phyloP scores from a whole-genome alignment of 2,329 filamentous ascomycete genomes.

The Diaporthe sp. region DNA sequence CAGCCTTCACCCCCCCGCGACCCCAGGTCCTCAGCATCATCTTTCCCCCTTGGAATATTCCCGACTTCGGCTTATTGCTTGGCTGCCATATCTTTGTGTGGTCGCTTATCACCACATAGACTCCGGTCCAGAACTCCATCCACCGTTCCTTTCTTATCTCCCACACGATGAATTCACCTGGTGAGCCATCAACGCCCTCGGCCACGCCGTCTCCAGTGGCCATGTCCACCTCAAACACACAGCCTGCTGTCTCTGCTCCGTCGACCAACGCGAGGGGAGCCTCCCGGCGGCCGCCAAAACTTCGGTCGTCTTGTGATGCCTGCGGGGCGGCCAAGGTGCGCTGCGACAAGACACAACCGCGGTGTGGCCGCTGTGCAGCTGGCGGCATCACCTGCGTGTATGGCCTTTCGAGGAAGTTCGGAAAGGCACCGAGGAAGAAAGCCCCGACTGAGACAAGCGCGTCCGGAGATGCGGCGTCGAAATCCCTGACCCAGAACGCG shows the following conservation, averaged over 20 bases:
- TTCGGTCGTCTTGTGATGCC: slow-evolving; percentile 42
- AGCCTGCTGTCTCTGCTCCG: slow-evolving; percentile 14
- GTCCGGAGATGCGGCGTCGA: slow-evolving; percentile 24
- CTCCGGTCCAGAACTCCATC: not conserved
- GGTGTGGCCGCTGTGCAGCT: slow-evolving; percentile 40
- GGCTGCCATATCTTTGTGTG: not conserved
- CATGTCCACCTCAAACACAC: slow-evolving; percentile 33
- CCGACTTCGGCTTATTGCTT: not conserved
- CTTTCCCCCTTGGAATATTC: not conserved
- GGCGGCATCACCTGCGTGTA: slow-evolving; percentile 41
- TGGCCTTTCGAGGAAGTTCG: slow-evolving; percentile 41
- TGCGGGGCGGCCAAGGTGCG: slow-evolving; percentile 42
- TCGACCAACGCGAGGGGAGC: slow-evolving; percentile 38
- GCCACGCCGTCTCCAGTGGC: slow-evolving; percentile 27
- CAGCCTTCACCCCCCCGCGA: slow-evolving; percentile 25
- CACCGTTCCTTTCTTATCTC: not conserved
- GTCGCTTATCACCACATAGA: not conserved
- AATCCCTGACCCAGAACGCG: slow-evolving; percentile 36
- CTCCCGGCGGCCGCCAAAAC: slow-evolving; percentile 39
- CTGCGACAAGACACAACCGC: slow-evolving; percentile 41
- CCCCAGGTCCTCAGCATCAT: slow-evolving; percentile 28
- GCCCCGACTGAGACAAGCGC: slow-evolving; percentile 34
- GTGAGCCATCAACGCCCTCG: slow-evolving; percentile 34
- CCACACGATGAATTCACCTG: slow-evolving; percentile 34
- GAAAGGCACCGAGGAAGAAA: slow-evolving; percentile 41